These are phyloP conservation scores for Nicotiana benthamiana DNA, from an alignment of 257 asterid species.

Conservation along the genomic window DNA sequence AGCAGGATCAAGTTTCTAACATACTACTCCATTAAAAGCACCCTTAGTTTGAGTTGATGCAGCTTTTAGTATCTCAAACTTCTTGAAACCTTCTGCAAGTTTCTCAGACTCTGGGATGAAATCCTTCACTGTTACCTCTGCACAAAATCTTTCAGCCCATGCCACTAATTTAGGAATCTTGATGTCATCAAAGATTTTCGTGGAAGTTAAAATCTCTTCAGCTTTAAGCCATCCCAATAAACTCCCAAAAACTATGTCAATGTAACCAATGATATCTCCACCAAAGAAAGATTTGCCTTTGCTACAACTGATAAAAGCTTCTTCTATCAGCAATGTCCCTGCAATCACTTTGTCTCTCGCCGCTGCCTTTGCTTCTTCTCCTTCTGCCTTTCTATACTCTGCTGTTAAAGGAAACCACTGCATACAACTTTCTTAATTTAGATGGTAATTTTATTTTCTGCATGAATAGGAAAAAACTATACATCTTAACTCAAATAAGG, in stretches of 20 bases:
- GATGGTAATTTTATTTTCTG: not conserved
- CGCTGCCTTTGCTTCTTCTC: slow-evolving; percentile 9
- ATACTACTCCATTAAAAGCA: not conserved
- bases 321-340: slow-evolving; percentile 24
- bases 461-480: not conserved
- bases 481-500: not conserved
- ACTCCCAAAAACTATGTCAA: slow-evolving; percentile 42
- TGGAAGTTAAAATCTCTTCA: slow-evolving; percentile 9
- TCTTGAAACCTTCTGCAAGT: slow-evolving; percentile 18
- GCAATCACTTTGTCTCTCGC: slow-evolving; percentile 12
- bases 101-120: slow-evolving; percentile 12
- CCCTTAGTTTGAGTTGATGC: not conserved
- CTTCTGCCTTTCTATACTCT: slow-evolving; percentile 11
- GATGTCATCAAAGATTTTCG: slow-evolving; percentile 20
- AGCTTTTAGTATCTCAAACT: not conserved
- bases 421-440: not conserved
- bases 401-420: slow-evolving; percentile 27
- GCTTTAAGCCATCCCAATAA: slow-evolving; percentile 31
- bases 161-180: slow-evolving; percentile 20
- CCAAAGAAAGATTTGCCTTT: slow-evolving; percentile 39
- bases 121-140: slow-evolving; percentile 11
- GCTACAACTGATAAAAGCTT: slow-evolving; percentile 24
- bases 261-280: slow-evolving; percentile 36
- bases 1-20: not conserved
- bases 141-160: slow-evolving; percentile 22